Evolutionary conservation across 2,329 filamentous ascomycete species (phyloP).

Genomic region (Leptosphaerulina australis): DNA sequence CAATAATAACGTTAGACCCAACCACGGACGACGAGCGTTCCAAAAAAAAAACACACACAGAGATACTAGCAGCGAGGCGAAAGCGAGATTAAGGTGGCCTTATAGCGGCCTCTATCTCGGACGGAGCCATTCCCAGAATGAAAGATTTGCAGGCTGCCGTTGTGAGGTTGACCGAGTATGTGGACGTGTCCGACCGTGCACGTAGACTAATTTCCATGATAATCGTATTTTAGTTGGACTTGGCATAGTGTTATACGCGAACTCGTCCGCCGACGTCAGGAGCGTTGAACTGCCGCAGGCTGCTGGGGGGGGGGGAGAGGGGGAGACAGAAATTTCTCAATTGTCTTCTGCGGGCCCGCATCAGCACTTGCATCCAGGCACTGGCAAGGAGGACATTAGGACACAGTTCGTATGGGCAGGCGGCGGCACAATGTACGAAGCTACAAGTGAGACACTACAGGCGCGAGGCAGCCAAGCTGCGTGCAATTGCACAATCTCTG

Average conservation of each 20-base stretch:
- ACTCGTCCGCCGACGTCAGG: slow-evolving; percentile 36
- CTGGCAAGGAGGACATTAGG: slow-evolving; percentile 5
- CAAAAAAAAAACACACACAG: slow-evolving; percentile 2
- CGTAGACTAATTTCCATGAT: slow-evolving; percentile 24
- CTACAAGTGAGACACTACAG: background rate
- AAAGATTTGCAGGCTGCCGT: slow-evolving; percentile 31
- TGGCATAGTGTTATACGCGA: slow-evolving; percentile 19
- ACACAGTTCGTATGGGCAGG: background rate
- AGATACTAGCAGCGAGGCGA: slow-evolving; percentile 16
- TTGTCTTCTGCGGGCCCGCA: slow-evolving; percentile 24
- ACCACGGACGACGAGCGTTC: slow-evolving; percentile 9
- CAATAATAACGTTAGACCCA: slow-evolving; percentile 4
- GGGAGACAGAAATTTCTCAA: slow-evolving; percentile 15
- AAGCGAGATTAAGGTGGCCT: slow-evolving; percentile 22
- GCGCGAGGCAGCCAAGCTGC: slow-evolving; percentile 1
- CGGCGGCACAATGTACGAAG: background rate
- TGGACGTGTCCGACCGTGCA: slow-evolving; percentile 31
- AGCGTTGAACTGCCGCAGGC: slow-evolving; percentile 27
- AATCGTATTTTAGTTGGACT: slow-evolving; percentile 24
- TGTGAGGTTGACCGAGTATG: slow-evolving; percentile 24
- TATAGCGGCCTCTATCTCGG: slow-evolving; percentile 22
- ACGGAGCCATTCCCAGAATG: slow-evolving; percentile 17
- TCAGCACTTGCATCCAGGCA: slow-evolving; percentile 16
- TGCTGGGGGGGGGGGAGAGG: too few relatives aligned
- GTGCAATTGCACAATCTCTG: slow-evolving; percentile 4